Percentiles rank a stretch among this genome's conserved stretches.
Evolutionary conservation across 495 filamentous ascomycete species (phyloP).

Genomic region (Gamarada debralockiae): DNA sequence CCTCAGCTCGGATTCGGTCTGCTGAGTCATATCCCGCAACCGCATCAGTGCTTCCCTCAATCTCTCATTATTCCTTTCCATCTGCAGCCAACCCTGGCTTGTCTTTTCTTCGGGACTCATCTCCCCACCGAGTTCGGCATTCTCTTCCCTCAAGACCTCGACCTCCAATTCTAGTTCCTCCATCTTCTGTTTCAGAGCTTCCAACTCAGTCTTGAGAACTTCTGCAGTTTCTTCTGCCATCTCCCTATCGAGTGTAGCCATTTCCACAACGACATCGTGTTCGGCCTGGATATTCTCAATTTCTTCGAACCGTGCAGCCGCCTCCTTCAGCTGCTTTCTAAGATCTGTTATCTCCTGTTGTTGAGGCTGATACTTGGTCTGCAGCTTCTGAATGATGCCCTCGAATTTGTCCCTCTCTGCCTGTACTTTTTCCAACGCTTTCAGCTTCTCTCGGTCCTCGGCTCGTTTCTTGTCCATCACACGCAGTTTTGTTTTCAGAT

Average conservation of each 20-base stretch:
- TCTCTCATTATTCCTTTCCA: constrained; percentile 85
- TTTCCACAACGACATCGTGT: constrained; percentile 79
- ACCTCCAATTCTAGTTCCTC: constrained; percentile 88
- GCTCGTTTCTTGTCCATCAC: constrained; percentile 76
- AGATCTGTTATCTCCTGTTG: constrained; percentile 76
- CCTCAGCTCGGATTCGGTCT: constrained; percentile 76
- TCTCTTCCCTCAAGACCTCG: constrained; percentile 84
- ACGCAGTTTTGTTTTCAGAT: constrained; percentile 72
- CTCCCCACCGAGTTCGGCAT: constrained; percentile 72
- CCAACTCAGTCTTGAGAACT: constrained; percentile 71
- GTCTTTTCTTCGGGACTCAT: constrained; percentile 86
- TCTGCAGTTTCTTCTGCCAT: constrained; percentile 96
- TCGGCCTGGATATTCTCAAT: constrained; percentile 72
- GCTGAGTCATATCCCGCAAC: constrained; percentile 79
- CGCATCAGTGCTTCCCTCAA: constrained; percentile 82
- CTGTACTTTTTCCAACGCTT: constrained; percentile 70
- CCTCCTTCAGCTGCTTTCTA: constrained; percentile 72
- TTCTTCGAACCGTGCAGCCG: constrained; percentile 60
- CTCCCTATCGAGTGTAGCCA: constrained; percentile 84
- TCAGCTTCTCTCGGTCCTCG: constrained; percentile 87
- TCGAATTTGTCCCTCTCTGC: constrained; percentile 83
- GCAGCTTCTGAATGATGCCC: constrained; percentile 84
- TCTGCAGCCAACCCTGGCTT: constrained; percentile 82
- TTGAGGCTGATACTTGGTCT: constrained; percentile 83
- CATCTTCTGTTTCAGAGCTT: constrained; percentile 64